These are phyloP conservation scores for Jamesozyma gamospora DNA, from an alignment of 805 yeast genomes.

Conservation along the genomic window DNA sequence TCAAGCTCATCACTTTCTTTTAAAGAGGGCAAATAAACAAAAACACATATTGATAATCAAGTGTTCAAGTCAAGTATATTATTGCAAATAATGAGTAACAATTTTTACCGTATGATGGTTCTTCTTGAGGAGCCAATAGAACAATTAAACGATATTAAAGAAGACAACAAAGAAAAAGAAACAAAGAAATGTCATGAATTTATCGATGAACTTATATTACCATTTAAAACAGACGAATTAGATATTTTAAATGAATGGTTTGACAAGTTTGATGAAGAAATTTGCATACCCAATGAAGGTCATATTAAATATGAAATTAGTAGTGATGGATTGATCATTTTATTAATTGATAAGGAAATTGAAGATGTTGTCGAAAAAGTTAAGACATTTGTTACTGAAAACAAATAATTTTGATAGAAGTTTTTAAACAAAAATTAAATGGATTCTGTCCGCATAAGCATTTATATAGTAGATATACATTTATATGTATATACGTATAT, in stretches of 20 bases:
- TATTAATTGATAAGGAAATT: constrained; percentile 23
- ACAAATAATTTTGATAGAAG: constrained; percentile 2
- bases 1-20: no score
- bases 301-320: constrained; percentile 31
- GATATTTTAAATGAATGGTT: constrained; percentile 28
- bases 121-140: constrained; percentile 23
- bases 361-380: constrained; percentile 22
- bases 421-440: no score
- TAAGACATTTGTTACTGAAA: constrained; percentile 19
- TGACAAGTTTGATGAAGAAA: constrained; percentile 29
- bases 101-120: constrained; percentile 24
- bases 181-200: constrained; percentile 25
- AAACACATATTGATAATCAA: no score
- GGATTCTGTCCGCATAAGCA: background rate
- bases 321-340: constrained; percentile 29
- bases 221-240: constrained; percentile 25
- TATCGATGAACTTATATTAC: constrained; percentile 25
- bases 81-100: constrained; percentile 8
- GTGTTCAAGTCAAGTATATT: no score
- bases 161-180: constrained; percentile 3
- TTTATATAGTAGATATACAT: background rate
- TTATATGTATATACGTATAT: no score
- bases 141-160: constrained; percentile 6
- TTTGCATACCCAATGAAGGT: constrained; percentile 32
- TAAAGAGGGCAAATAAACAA: no score